Conservation (phyloP, 2,329 filamentous ascomycete species). For the Phaeosphaeriaceae sp. region DNA sequence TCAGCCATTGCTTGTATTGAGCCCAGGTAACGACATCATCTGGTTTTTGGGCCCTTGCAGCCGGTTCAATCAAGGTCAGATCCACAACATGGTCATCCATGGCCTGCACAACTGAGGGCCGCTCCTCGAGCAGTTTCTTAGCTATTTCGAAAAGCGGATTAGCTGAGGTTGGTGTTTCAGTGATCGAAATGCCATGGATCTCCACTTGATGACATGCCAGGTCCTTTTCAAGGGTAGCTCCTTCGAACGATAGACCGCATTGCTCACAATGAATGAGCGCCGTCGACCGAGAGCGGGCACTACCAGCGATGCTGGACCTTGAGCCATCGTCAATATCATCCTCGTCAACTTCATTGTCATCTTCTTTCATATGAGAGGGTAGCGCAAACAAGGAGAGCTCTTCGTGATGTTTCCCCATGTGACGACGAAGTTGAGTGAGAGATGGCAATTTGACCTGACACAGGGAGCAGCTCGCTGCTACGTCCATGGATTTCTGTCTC, state of each 20-base stretch:
- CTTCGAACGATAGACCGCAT: background rate
- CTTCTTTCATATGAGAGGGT: slow-evolving; percentile 15
- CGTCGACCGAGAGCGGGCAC: background rate
- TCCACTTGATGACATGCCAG: background rate
- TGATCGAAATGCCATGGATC: background rate
- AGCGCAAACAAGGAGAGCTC: slow-evolving; percentile 29
- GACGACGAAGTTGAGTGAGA: slow-evolving; percentile 15
- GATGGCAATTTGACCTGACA: slow-evolving; percentile 11
- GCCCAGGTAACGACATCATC: background rate
- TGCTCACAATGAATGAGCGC: background rate
- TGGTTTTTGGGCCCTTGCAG: background rate
- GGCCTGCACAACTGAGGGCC: background rate
- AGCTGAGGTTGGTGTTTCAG: background rate
- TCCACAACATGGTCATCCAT: slow-evolving; percentile 1
- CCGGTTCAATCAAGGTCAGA: background rate
- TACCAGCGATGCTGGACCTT: background rate
- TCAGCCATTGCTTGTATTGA: slow-evolving; percentile 1
- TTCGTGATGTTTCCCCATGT: slow-evolving; percentile 29
- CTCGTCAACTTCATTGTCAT: slow-evolving; percentile 8
- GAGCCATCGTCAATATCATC: background rate
- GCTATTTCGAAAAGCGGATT: background rate
- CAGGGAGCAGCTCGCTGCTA: slow-evolving; percentile 9
- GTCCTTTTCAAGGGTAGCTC: background rate
- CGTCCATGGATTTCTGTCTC: slow-evolving; percentile 5
- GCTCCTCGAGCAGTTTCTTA: background rate